These are phyloP conservation scores for Picea glauca DNA, from an alignment of 75 land plant species.

Conservation along the genomic window DNA sequence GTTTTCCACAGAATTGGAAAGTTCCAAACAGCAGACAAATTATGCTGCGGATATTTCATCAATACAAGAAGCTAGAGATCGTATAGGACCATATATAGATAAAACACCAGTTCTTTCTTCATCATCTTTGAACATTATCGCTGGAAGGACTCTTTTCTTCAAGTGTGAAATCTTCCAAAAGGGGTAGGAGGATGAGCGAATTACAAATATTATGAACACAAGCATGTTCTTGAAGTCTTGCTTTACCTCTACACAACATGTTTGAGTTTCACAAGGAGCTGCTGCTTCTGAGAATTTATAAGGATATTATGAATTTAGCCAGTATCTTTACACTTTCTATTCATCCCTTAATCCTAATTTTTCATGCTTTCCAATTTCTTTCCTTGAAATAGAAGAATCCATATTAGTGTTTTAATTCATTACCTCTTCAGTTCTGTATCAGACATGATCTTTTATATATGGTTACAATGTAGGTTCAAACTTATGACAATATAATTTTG, in stretches of 20 bases:
- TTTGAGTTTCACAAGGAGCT: not conserved
- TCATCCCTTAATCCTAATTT: not conserved
- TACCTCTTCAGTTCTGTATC: not conserved
- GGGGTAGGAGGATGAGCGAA: conserved; percentile 52
- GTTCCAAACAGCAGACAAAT: conserved; percentile 7
- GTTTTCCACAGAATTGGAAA: not conserved
- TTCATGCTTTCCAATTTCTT: not conserved
- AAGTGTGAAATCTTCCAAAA: conserved; percentile 93
- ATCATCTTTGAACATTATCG: conserved; percentile 48
- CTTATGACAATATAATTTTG: conserved; percentile 8
- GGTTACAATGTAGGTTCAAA: not conserved
- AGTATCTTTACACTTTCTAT: not conserved
- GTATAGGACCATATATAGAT: conserved; percentile 52
- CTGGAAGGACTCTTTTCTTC: conserved; percentile 60
- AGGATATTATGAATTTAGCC: not conserved
- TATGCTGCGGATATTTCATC: conserved; percentile 72
- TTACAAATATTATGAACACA: conserved; percentile 9
- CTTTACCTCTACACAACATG: not conserved
- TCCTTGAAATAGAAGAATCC: not conserved
- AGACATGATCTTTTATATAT: not conserved
- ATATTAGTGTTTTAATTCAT: not conserved
- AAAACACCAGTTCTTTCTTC: conserved; percentile 77
- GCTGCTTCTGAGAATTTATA: not conserved
- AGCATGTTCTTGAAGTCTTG: not conserved
- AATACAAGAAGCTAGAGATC: conserved; percentile 53